Base-by-base conservation (phyloP, 495 filamentous ascomycete genomes). In the Cercophora sp. region DNA sequence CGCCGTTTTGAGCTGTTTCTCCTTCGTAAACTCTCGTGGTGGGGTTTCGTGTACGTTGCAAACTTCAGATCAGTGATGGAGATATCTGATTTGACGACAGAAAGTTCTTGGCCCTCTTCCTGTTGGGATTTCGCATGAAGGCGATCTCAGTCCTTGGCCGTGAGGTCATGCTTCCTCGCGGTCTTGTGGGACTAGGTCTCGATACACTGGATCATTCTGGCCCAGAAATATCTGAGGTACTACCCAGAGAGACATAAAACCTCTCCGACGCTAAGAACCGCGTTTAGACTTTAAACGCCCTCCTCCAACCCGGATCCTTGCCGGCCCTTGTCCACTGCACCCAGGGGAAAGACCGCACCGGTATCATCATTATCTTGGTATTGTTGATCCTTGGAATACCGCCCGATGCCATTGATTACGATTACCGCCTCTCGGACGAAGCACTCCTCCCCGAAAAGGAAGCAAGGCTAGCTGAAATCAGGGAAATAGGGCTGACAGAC, bases 311-410 rank as follows among this genome's bases (percentile, higher is more conserved):
- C 4, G 51, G 57, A 3, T 67, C 74, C 13, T 84, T 84, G 34
- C 87, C 88, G 0, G 53, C 82, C 4, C 62, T 92, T 2, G 62
- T 91, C 4, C 89, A 93, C 71, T 94, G 90, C 69, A 91, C 88
- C 3, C 87, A 93, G 62, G 90, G 90, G 29, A 96, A 96, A 60
- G 90, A 94, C 62, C 80, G 88, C 0, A 93, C 89, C 0, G 90
- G 90, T 0, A 70, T 93, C 2, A 71, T 87, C 19, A 66, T 88
- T n/a, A 67, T 84, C 9, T 71, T 94, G 16, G 58, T 79, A 0
- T 66, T 91, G 1, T 62, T 91, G 24, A 64, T 86, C 2, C 73
- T 83, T 3, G 63, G 67, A 8, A 77, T 87, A 0, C 79, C 81
- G 0, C 43, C 70, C 0, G 69, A 74, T 0, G 82, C 81, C 0